Percentiles rank a stretch among this genome's conserved stretches.
phyloP scores from a whole-genome alignment of 1,284 basidiomycete species.

The Pisolithus thermaeus region DNA sequence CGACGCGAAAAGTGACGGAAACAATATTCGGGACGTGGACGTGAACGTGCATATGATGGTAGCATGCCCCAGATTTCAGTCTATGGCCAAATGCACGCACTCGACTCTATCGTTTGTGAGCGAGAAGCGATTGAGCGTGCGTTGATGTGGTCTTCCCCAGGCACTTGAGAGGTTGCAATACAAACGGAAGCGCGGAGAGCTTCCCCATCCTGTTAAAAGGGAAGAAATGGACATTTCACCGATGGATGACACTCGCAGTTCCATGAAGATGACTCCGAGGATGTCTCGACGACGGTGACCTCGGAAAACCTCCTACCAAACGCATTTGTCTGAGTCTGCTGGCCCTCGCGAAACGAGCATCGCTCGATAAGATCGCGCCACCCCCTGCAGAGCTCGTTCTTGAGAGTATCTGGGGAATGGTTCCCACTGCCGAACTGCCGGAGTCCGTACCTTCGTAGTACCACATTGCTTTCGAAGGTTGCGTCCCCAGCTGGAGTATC shows the following conservation, averaged over 20 bases:
- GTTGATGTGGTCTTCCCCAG: conserved; percentile 9
- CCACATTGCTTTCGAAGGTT: too few species aligned
- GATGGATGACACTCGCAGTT: conserved; percentile 20
- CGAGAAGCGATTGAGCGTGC: not conserved
- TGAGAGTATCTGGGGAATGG: conserved; percentile 54
- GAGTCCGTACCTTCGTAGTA: too few species aligned
- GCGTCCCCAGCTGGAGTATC: too few species aligned
- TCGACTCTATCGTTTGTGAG: not conserved
- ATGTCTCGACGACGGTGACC: conserved; percentile 5
- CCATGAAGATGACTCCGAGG: not conserved
- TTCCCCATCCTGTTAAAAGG: conserved; percentile 4
- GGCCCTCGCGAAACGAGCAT: conserved; percentile 67
- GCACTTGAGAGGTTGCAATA: conserved; percentile 28
- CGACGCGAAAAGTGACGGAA: not conserved
- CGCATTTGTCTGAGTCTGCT: conserved; percentile 63
- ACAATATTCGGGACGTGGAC: not conserved
- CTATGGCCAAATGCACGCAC: too few species aligned
- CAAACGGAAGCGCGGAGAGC: not conserved
- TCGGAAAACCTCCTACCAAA: conserved; percentile 46
- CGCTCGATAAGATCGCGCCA: conserved; percentile 61
- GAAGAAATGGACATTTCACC: conserved; percentile 41
- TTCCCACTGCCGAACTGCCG: conserved; percentile 35
- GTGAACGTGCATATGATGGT: too few species aligned
- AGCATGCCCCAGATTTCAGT: too few species aligned
- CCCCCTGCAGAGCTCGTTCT: conserved; percentile 63